Base-by-base conservation (phyloP, 179 eudicot species). In the Gypsophila paniculata region DNA sequence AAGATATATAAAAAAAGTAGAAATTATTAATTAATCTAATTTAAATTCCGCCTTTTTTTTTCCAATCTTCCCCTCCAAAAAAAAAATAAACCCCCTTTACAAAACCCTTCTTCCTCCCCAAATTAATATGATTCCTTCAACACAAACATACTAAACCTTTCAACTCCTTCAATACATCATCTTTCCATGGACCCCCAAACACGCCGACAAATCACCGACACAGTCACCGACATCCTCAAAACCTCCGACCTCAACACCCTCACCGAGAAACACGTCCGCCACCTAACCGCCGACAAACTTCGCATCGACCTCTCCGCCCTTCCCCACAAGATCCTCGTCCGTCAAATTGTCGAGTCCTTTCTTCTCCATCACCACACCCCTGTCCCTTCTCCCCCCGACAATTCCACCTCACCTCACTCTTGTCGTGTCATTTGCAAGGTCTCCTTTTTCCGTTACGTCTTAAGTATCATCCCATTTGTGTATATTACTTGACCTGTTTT, bases 391-490 rank as follows among this genome's bases (percentile, higher is more conserved):
- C 14, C 17, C 3, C 17, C 52, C 52, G 52, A 46, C 15, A 59
- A 21, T 7, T 36, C 42, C 5, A 36, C 42, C 7, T 2, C 3
- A 36, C 42, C 51, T 65, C 76, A 75, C 54, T 58, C 74, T 11
- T 54, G 76, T 55, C 77, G 76, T 8, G 53, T 82, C 10, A 74
- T 87, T 66, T 87, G 90, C 70, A 77, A 83, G 86, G 90, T 86
- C 15, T 22, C 74, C n/a, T 59, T n/a, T n/a, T n/a, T n/a, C n/a
- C n/a, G n/a, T n/a, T n/a, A n/a, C n/a, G n/a, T n/a, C n/a, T n/a
- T n/a, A n/a, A n/a, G n/a, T n/a, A n/a, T n/a, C n/a, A n/a, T n/a
- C n/a, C n/a, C n/a, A n/a, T n/a, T n/a, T n/a, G n/a, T n/a, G n/a
- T n/a, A n/a, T n/a, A n/a, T n/a, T n/a, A n/a, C n/a, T n/a, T n/a